Evolutionary conservation across 2,329 filamentous ascomycete species (phyloP), one percentile per base, ranked within the genome.

Genomic region (Zalaria obscura): DNA sequence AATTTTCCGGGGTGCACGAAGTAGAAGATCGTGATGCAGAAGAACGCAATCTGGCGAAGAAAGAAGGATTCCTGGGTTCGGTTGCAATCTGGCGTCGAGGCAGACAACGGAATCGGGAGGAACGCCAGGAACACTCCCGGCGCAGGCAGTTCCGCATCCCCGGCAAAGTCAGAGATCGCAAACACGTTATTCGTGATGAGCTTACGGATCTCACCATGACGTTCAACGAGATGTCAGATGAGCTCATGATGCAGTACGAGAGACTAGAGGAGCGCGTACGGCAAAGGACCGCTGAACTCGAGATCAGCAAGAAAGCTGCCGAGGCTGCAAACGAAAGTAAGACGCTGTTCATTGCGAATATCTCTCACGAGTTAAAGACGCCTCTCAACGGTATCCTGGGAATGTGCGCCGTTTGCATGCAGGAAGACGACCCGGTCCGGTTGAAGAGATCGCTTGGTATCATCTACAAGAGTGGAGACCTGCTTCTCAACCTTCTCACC

Each of bases 301-400:
- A 93, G 55, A 76, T 85, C 46, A 93, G 82, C 65, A 94, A 94
- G 59, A 85, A 86, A 63, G 85, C 86, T 1, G 88, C 88, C 1
- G 88, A 94, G 60, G 83, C 84, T n/a, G 88, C 88, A 3, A 95
- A 94, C 52, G 84, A 94, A 62, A 93, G 85, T 69, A 98, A 98
- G 65, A 96, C 91, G 0, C 69, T 96, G 5, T 96, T 96, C 64
- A 93, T 98, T 48, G 91, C 91, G 11, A 96, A 96, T 53, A 94
- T 96, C 39, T 78, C 73, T 1, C 78, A 82, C 50, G 78, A 96
- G 59, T 70, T 98, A 31, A 93, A 94, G 57, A 98, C 91, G 1
- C 91, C 91, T 0, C 70, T 96, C 43, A 96, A 96, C 55, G 91
- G 89, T 8, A 95, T 96, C 38, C 70, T 98, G 53, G 91, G 91